phyloP scores from a whole-genome alignment of 345 rosid species.

The Populus nigra region DNA sequence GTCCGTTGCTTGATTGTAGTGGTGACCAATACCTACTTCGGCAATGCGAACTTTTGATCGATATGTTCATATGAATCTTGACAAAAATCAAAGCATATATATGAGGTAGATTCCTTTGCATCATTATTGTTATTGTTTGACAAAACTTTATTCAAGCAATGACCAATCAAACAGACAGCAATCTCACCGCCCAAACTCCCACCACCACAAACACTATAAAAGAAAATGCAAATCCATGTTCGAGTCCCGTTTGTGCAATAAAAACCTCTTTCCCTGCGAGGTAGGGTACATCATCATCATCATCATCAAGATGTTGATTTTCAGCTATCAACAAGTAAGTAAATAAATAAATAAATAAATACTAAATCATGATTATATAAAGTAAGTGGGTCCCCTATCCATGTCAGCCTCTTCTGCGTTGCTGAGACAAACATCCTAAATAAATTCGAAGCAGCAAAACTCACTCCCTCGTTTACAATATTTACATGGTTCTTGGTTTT shows the following conservation, averaged over 20 bases:
- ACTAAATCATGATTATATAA: background rate
- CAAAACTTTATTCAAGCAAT: background rate
- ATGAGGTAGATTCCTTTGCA: background rate
- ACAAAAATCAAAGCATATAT: background rate
- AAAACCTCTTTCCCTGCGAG: background rate
- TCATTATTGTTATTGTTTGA: background rate
- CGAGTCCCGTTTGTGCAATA: background rate
- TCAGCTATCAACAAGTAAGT: background rate
- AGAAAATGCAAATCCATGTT: background rate
- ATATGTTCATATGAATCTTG: background rate
- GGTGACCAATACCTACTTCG: background rate
- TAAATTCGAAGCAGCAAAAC: background rate
- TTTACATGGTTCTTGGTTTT: background rate
- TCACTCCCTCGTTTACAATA: too few relatives aligned
- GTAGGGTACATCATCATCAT: background rate
- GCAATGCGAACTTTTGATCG: background rate
- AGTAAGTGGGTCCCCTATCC: background rate
- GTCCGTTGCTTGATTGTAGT: background rate
- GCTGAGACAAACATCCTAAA: background rate
- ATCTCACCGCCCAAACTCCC: slow-evolving; percentile 29
- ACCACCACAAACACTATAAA: slow-evolving; percentile 18
- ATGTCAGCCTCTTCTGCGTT: too few relatives aligned
- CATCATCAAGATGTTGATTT: background rate
- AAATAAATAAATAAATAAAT: background rate
- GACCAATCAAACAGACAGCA: background rate